These are phyloP conservation scores for Dryas alaskensis DNA, from an alignment of 306 rosid genomes.

Conservation along the genomic window DNA sequence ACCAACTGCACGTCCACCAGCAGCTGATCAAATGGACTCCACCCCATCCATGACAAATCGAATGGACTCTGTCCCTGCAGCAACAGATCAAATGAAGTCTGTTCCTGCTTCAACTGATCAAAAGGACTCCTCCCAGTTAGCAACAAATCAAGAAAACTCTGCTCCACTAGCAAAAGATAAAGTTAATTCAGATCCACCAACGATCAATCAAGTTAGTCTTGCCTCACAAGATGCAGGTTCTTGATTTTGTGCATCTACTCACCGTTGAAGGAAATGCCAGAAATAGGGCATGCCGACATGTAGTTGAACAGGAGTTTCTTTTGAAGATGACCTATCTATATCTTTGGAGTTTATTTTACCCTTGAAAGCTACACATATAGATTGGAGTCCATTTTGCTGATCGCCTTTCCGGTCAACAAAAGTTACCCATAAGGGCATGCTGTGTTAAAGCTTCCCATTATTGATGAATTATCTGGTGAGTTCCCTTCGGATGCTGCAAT, in stretches of 20 bases:
- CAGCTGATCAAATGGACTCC: conserved; percentile 30
- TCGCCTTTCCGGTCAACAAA: conserved; percentile 3
- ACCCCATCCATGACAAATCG: conserved; percentile 24
- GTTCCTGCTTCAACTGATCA: conserved; percentile 14
- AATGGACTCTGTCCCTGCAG: conserved; percentile 18
- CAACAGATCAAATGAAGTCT: conserved; percentile 22
- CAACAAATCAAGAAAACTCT: conserved; percentile 23
- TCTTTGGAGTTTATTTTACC: neutral
- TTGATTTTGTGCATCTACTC: conserved; percentile 20
- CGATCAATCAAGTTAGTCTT: conserved; percentile 33
- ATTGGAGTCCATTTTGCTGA: neutral
- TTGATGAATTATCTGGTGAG: conserved; percentile 11
- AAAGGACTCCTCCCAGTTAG: conserved; percentile 24
- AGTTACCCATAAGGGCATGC: neutral
- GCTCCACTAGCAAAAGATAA: conserved; percentile 17
- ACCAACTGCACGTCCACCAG: conserved; percentile 29
- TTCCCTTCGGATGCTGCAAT: conserved; percentile 22
- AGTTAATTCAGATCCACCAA: conserved; percentile 34
- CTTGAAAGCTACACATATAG: neutral
- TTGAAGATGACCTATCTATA: conserved; percentile 2
- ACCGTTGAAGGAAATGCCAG: neutral
- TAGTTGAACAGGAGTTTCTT: neutral
- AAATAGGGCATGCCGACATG: conserved; percentile 13
- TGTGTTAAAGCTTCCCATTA: neutral
- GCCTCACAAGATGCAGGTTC: conserved; percentile 43